phyloP scores from a whole-genome alignment of 345 rosid species.

The Brassica carinata region DNA sequence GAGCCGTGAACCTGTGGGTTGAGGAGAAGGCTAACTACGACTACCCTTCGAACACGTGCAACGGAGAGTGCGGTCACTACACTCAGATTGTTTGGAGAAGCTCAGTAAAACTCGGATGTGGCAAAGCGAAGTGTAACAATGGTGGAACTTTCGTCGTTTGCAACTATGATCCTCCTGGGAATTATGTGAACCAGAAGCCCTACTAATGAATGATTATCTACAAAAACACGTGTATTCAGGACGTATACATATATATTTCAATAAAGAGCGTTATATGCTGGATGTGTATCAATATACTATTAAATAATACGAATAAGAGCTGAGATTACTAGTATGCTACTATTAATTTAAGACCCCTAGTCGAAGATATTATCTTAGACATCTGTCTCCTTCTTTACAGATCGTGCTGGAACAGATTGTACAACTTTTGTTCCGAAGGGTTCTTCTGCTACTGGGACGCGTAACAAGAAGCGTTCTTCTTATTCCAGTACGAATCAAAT shows the following conservation, averaged over 20 bases:
- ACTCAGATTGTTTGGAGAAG: constrained; percentile 40
- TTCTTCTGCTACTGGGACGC: background rate
- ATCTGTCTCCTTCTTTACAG: background rate
- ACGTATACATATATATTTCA: background rate
- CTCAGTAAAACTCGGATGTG: constrained; percentile 34
- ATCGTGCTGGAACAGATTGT: background rate
- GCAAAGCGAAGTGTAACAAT: constrained; percentile 22
- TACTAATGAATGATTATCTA: constrained; percentile 13
- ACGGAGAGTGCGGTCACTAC: constrained; percentile 30
- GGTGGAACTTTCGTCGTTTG: constrained; percentile 34
- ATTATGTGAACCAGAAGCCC: constrained; percentile 30
- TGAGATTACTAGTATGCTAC: background rate
- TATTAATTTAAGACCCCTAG: background rate
- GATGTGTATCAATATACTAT: constrained; percentile 4
- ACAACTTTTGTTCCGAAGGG: background rate
- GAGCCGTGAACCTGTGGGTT: constrained; percentile 30
- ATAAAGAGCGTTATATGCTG: background rate
- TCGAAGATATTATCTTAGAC: background rate
- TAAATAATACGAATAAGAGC: background rate
- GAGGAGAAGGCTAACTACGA: constrained; percentile 27
- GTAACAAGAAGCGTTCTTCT: background rate
- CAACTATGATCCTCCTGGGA: constrained; percentile 28
- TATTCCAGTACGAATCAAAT: background rate
- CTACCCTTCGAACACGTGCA: constrained; percentile 25
- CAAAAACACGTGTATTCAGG: background rate